Evolutionary conservation across 2,329 filamentous ascomycete genomes (phyloP), one percentile per base, ranked within the genome.

Genomic region (Venturia asperata): DNA sequence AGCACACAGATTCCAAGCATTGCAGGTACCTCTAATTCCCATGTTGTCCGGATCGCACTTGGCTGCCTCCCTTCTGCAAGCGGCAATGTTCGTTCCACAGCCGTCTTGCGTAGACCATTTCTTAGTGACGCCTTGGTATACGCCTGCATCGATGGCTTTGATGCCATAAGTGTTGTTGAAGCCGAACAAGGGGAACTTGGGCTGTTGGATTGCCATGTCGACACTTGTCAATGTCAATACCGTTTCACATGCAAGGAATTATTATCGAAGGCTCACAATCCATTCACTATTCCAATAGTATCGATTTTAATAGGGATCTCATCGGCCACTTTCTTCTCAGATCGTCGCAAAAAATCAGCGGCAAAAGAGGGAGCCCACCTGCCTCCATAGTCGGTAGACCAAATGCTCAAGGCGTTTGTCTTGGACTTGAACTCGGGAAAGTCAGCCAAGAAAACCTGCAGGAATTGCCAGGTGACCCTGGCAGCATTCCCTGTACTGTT

Each of bases 81-180:
- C 58, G 6, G 34, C 58, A 24, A 61, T 30, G 19, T 61, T 61
- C 3, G 34, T 61, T 41, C 37, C 58, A n/a, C 58, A 85, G 10
- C 85, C 85, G 2, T 77, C 79, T 0, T 75, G 72, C 7, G 76
- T 74, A 27, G 80, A 69, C 17, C 82, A 71, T 3, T 78, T 79
- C 17, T 71, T n/a, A 13, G 41, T 42, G 5, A 61, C 58, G 4
- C 58, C 69, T 3, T 80, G 72, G 65, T 82, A 81, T 6, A 78
- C 72, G 5, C 78, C 77, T 56, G 81, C 71, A 66, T 81, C 81
- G 69, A 83, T 77, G 0, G 79, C 75, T 65, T 81, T 69, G 45
- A 86, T 77, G 19, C 79, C 80, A 67, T 86, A 87, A 2, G 83
- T 83, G 67, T 86, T 86, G 72, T 85, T 83, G 71, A 79, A 82